Evolutionary conservation across 2,329 filamentous ascomycete genomes (phyloP), one percentile per base, ranked within the genome.

Genomic region (Colletotrichum sp.): DNA sequence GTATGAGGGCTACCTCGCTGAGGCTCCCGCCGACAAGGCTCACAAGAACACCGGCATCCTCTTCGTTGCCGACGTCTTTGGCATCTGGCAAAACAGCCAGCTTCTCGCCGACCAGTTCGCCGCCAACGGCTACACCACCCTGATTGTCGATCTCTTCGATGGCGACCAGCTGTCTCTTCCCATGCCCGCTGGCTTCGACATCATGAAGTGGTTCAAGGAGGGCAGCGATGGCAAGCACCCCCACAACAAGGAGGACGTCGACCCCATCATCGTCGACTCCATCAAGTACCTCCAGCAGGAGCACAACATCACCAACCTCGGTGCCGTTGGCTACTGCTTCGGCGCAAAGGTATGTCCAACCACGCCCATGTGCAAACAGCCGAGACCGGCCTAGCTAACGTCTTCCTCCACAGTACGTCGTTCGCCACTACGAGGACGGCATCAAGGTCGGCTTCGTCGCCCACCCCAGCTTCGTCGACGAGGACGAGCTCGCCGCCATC

Each of bases 401-500:
- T 30, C 6, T 62, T 8, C 13, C n/a, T 13, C 64, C 8, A 28
- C 71, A 93, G 90, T 96, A 94, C 83, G 91, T 95, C 39, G 89
- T 90, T 69, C 92, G 95, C 57, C 94, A 93, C 87, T 89, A 89
- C 86, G 88, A 89, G 72, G 82, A 88, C 72, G 92, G 92, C 77
- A 89, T 96, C 78, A 89, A 95, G 70, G 94, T 90, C 69, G 95
- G 94, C 52, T 97, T 90, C 85, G 85, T 91, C 21, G 95, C 95
- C 2, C 95, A 97, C 84, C 95, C 95, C 1, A 94, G 92, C 30
- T 96, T 96, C 79, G 91, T 97, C 34, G 88, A 91, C 8, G 87
- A 91, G 76, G 90, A 91, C 4, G 94, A 95, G 84, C 89, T 95
- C 65, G 86, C 86, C 18, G 90, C 88, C 64, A 93, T 95, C 80